Evolutionary conservation across 2,329 filamentous ascomycete genomes (phyloP), one percentile per base, ranked within the genome.

Genomic region (Remersonia thermophila): DNA sequence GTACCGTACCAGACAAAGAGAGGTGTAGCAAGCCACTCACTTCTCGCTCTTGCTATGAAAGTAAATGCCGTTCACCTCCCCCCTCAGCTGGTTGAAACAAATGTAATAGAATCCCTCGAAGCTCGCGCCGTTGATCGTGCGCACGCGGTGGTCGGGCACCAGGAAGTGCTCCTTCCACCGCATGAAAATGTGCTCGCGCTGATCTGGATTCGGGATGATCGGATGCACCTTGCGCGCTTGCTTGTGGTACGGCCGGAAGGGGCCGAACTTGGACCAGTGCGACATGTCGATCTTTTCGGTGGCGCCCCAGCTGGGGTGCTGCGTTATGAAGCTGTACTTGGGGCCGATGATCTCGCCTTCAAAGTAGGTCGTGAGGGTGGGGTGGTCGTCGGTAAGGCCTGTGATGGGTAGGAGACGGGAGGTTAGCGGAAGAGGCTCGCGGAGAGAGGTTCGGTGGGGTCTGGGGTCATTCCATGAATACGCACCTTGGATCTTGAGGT

Each of bases 71-170:
- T 77, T 87, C 28, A 98, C 82, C 45, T 73, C 79, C 7, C 89
- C 91, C 45, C 79, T 73, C 33, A 85, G 65, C 60, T 96, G 89
- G 58, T 96, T 94, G 65, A 96, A 96, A 63, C 87, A 95, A 47
- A 98, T 96, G 54, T 98, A 98, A 57, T 96, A 98, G 56, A 98
- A 98, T 0, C 91, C 91, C 55, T 98, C 91, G 42, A 96, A 98
- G 53, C 89, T 96, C 7, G 91, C 91, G 13, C 91, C 91, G 25
- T 77, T 83, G 43, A 98, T 94, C 9, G 83, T 93, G 42, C 80
- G 74, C 14, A 96, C 86, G 12, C 83, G 75, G 56, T 98, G 91
- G 52, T 98, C 87, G 2, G 91, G 91, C 1, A 98, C 91, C 1
- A 98, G 66, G 52, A 98, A 98, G 51, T 93, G 86, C 55, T 98